These are phyloP conservation scores for Cucurbita ficifolia DNA, from an alignment of 306 rosid species.

Conservation along the genomic window DNA sequence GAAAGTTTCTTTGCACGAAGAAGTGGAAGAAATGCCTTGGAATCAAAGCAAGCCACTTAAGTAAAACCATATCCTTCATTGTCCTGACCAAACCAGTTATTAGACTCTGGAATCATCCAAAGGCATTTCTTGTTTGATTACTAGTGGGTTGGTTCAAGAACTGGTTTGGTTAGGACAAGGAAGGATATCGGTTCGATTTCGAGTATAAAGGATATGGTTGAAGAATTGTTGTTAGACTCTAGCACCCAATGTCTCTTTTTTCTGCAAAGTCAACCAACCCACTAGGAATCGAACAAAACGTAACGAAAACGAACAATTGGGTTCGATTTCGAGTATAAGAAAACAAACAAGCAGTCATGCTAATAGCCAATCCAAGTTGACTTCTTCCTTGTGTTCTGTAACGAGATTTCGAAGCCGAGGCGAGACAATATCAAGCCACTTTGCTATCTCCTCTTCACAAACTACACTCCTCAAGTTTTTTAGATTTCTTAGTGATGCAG, in stretches of 20 bases:
- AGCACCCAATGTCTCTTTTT: not conserved
- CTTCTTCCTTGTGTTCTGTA: not conserved
- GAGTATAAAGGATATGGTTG: too few species aligned
- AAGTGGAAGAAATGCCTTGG: not conserved
- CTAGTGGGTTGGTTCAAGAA: too few species aligned
- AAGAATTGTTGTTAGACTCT: too few species aligned
- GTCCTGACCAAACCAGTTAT: not conserved
- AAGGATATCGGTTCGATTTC: too few species aligned
- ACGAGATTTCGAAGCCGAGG: not conserved
- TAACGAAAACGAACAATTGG: not conserved
- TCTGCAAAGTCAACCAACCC: not conserved
- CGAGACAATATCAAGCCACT: not conserved
- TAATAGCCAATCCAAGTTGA: not conserved
- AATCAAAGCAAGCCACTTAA: not conserved
- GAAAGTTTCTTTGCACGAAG: not conserved
- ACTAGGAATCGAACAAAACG: not conserved
- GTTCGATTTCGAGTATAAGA: not conserved
- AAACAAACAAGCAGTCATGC: not conserved
- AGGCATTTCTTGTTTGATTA: too few species aligned
- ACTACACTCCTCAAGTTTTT: not conserved
- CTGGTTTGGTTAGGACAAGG: too few species aligned
- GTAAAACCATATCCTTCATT: not conserved
- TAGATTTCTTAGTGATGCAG: conserved; percentile 10
- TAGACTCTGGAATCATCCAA: not conserved
- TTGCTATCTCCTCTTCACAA: not conserved